These are phyloP conservation scores for Tetrahymena malaccensis DNA, from an alignment of 73 alveolate genomes.

Conservation along the genomic window DNA sequence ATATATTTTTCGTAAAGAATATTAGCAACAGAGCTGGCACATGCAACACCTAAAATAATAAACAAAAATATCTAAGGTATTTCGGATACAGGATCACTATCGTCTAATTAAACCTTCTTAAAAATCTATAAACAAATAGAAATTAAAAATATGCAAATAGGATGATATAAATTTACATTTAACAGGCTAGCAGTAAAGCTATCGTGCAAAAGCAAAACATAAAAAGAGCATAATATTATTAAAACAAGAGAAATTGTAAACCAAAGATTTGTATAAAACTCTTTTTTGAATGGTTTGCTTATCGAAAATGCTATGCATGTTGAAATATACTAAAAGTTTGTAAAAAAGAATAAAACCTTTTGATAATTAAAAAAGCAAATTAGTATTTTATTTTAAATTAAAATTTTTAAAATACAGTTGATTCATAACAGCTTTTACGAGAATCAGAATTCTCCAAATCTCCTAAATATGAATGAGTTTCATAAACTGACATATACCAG, in stretches of 20 bases:
- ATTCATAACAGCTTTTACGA: constrained; percentile 53
- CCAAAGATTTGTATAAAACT: constrained; percentile 59
- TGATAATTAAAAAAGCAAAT: not conserved
- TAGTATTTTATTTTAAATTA: not conserved
- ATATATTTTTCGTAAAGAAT: not conserved
- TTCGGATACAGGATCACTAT: not conserved
- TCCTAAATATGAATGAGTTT: not conserved
- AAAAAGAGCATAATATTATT: not conserved
- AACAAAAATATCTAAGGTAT: not conserved
- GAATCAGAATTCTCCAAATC: constrained; percentile 55
- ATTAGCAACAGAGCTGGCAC: not conserved
- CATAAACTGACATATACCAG: constrained; percentile 9
- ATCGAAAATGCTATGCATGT: constrained; percentile 73
- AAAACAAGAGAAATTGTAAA: constrained; percentile 40
- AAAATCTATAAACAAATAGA: not conserved
- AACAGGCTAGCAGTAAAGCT: not conserved
- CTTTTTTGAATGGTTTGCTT: constrained; percentile 83
- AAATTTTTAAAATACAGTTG: constrained; percentile 35
- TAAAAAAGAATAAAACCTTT: constrained; percentile 41
- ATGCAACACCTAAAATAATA: not conserved
- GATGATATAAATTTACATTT: not conserved
- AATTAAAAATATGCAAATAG: too few relatives aligned
- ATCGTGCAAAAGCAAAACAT: not conserved
- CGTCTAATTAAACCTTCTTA: not conserved
- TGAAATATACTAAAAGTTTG: constrained; percentile 67